Evolutionary conservation across 2,329 filamentous ascomycete genomes (phyloP).

Genomic region (Sarocladium kiliense): DNA sequence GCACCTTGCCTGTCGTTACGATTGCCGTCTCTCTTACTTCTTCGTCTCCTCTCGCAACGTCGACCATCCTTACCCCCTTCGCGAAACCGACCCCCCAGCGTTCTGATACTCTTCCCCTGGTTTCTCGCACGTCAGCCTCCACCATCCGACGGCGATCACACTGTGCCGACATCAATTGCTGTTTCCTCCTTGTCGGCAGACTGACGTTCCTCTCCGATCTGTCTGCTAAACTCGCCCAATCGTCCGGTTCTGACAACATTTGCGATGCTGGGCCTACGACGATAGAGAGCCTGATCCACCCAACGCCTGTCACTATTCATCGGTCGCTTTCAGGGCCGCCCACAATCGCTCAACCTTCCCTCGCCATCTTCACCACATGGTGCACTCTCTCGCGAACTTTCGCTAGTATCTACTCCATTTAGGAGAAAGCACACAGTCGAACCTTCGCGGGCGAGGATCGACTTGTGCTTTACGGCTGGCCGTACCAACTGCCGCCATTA

Average conservation of each 20-base stretch:
- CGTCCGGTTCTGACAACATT: background rate
- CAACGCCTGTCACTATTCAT: background rate
- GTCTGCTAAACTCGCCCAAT: background rate
- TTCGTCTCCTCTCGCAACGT: background rate
- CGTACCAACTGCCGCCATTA: constrained; percentile 12
- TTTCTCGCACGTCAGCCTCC: background rate
- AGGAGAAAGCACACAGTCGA: constrained; percentile 33
- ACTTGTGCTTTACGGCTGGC: constrained; percentile 38
- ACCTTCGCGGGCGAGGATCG: constrained; percentile 46
- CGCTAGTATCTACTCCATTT: constrained; percentile 10
- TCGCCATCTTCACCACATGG: constrained; percentile 1
- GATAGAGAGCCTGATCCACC: background rate
- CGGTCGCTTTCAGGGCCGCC: background rate
- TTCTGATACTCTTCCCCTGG: constrained; percentile 7
- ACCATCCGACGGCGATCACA: constrained; percentile 9
- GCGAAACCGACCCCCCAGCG: constrained; percentile 8
- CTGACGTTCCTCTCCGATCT: constrained; percentile 1
- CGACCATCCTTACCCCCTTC: background rate
- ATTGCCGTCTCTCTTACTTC: background rate
- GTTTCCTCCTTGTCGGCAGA: constrained; percentile 2
- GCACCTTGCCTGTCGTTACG: background rate
- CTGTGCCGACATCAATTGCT: constrained; percentile 6
- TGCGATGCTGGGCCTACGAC: constrained; percentile 2
- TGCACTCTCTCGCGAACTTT: constrained; percentile 13
- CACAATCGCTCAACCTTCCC: background rate